A percentile compares a stretch with the other conserved stretches of the same genome.
Evolutionary conservation across 2,329 filamentous ascomycete genomes (phyloP).

Genomic region (Calonectria leucothoes): DNA sequence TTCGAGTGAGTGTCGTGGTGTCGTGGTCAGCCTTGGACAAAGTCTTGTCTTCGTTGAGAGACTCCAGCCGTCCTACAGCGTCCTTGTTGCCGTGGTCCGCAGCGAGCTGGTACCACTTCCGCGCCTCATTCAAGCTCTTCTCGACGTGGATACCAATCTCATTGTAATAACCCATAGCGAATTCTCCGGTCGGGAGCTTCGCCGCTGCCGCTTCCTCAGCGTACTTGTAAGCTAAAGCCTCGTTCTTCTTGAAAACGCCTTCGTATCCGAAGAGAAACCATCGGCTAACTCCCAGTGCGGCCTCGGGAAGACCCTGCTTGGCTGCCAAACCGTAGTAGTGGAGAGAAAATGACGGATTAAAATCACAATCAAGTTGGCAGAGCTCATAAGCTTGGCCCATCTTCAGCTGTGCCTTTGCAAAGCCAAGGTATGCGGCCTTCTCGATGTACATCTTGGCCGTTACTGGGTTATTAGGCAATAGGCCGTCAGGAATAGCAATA

Average conservation of each 20-base stretch:
- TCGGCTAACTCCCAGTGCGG: constrained; percentile 95
- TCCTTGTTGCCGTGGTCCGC: constrained; percentile 93
- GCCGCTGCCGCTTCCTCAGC: constrained; percentile 86
- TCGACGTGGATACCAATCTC: constrained; percentile 94
- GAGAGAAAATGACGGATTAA: constrained; percentile 90
- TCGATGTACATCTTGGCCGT: constrained; percentile 89
- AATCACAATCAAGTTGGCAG: constrained; percentile 92
- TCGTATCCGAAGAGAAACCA: constrained; percentile 99
- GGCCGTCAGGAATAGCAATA: constrained; percentile 78
- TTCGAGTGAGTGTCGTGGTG: constrained; percentile 86
- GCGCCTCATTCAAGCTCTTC: constrained; percentile 84
- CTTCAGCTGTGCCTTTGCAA: constrained; percentile 95
- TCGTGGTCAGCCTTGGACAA: constrained; percentile 94
- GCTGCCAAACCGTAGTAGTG: constrained; percentile 97
- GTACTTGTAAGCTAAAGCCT: constrained; percentile 91
- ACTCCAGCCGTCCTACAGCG: constrained; percentile 83
- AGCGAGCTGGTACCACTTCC: constrained; percentile 90
- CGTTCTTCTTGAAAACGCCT: constrained; percentile 92
- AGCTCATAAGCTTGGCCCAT: constrained; percentile 97
- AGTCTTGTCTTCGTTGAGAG: constrained; percentile 83
- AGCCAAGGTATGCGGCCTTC: constrained; percentile 95
- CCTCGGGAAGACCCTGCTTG: constrained; percentile 91
- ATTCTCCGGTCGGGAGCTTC: constrained; percentile 90
- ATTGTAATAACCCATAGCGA: constrained; percentile 96
- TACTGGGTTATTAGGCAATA: constrained; percentile 77